Conservation (phyloP, 2,329 filamentous ascomycete species). For the Tolypocladium guangdongense region DNA sequence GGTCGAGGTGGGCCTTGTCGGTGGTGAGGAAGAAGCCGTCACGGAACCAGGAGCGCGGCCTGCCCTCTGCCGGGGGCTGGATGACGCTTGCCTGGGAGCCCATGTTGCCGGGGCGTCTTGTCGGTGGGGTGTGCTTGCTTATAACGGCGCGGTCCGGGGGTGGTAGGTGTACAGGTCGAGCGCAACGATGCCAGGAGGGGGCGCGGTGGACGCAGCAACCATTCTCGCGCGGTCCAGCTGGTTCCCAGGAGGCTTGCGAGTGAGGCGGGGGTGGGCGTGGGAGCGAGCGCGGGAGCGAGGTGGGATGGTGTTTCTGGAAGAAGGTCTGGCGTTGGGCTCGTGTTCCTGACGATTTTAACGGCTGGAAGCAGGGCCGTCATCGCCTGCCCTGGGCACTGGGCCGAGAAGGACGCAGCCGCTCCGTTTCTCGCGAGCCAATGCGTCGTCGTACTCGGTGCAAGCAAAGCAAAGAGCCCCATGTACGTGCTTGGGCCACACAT, state of each 20-base stretch:
- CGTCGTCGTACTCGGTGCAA: no score
- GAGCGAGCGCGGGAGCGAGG: neutral
- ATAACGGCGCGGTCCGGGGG: constrained; percentile 3
- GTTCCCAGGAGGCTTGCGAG: neutral
- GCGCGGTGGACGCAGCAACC: constrained; percentile 2
- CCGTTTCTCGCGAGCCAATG: neutral
- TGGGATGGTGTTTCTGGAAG: neutral
- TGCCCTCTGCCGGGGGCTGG: constrained; percentile 17
- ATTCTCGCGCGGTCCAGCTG: constrained; percentile 4
- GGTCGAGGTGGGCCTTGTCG: constrained; percentile 42
- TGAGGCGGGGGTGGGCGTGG: neutral
- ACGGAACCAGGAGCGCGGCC: constrained; percentile 34
- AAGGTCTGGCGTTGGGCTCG: neutral
- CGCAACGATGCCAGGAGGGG: neutral
- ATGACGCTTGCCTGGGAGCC: constrained; percentile 8
- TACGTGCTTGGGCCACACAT: neutral
- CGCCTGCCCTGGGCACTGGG: neutral
- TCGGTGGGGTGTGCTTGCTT: neutral
- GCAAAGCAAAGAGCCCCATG: neutral
- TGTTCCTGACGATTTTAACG: neutral
- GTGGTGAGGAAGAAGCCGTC: constrained; percentile 51
- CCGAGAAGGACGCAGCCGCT: neutral
- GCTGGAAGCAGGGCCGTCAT: neutral
- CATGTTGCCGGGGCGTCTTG: constrained; percentile 2
- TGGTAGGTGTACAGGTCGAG: constrained; percentile 3